Evolutionary conservation across 495 filamentous ascomycete species (phyloP).

Genomic region (Arthonia radiata): DNA sequence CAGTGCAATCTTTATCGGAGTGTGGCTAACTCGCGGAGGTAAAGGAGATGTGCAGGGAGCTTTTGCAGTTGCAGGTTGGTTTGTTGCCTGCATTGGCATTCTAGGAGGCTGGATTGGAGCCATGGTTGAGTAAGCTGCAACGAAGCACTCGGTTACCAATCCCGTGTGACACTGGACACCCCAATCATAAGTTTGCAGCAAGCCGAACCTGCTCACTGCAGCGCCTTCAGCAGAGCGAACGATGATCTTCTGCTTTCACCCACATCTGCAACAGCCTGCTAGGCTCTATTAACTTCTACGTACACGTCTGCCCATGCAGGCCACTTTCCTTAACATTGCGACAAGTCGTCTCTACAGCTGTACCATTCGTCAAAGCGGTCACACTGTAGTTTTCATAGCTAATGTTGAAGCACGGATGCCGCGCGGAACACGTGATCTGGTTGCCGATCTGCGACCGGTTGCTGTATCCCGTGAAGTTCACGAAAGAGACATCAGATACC

Average conservation of each 20-base stretch:
- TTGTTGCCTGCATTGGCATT: too few species aligned
- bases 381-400: slow-evolving; percentile 19
- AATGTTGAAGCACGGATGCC: slow-evolving; percentile 25
- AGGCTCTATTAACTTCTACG: too few species aligned
- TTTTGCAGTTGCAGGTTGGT: slow-evolving; percentile 16
- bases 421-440: slow-evolving; percentile 19
- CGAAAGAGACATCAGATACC: slow-evolving; percentile 23
- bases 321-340: slow-evolving; percentile 16
- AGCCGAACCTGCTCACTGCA: too few species aligned
- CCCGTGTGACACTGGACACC: too few species aligned
- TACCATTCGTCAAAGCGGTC: slow-evolving; percentile 11
- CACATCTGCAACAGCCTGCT: too few species aligned
- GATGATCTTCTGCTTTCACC: too few species aligned
- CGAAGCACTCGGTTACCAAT: too few species aligned
- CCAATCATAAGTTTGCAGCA: too few species aligned
- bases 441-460: slow-evolving; percentile 4
- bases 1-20: slow-evolving; percentile 13
- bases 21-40: slow-evolving; percentile 13
- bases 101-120: too few species aligned
- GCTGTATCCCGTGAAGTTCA: slow-evolving; percentile 27
- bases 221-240: too few species aligned
- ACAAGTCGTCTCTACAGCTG: slow-evolving; percentile 17
- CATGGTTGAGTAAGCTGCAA: too few species aligned
- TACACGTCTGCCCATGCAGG: slow-evolving; percentile 12
- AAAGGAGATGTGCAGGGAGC: slow-evolving; percentile 17